phyloP scores from a whole-genome alignment of 1,139 yeast species.

The Maudiozyma humilis region DNA sequence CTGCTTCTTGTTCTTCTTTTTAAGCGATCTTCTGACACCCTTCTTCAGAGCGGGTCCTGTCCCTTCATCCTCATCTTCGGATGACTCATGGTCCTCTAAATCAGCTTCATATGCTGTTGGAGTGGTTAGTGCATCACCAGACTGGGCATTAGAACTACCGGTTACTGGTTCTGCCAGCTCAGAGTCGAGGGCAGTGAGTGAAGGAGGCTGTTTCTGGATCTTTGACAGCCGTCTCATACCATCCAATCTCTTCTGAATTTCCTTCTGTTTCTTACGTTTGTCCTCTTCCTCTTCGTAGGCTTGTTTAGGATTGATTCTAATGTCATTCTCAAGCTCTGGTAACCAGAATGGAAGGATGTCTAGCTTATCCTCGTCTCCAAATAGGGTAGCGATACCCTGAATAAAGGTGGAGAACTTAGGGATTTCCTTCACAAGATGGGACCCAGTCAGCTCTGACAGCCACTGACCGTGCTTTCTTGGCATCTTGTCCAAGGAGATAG shows the following conservation, averaged over 20 bases:
- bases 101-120: constrained; percentile 28
- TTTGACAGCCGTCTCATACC: constrained; percentile 33
- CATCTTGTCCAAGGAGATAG: constrained; percentile 24
- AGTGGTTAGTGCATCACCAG: neutral
- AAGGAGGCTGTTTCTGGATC: constrained; percentile 10
- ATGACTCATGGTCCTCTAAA: constrained; percentile 38
- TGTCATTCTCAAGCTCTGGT: constrained; percentile 78
- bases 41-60: constrained; percentile 6
- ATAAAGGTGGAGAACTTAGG: constrained; percentile 85
- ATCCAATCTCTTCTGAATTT: constrained; percentile 40
- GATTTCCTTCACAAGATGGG: constrained; percentile 81
- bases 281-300: constrained; percentile 53
- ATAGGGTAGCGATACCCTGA: constrained; percentile 84
- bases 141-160: neutral
- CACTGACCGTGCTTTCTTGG: constrained; percentile 53
- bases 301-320: constrained; percentile 65
- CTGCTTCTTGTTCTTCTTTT: constrained; percentile 7
- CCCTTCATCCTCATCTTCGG: constrained; percentile 32
- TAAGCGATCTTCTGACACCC: constrained; percentile 7
- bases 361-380: constrained; percentile 72
- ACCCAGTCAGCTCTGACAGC: constrained; percentile 78
- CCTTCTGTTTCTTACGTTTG: constrained; percentile 38
- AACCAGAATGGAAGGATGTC: constrained; percentile 93
- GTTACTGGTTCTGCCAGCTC: constrained; percentile 6
- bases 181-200: constrained; percentile 6